Base-by-base conservation (phyloP, 305 asterid species). In the Withania somnifera region DNA sequence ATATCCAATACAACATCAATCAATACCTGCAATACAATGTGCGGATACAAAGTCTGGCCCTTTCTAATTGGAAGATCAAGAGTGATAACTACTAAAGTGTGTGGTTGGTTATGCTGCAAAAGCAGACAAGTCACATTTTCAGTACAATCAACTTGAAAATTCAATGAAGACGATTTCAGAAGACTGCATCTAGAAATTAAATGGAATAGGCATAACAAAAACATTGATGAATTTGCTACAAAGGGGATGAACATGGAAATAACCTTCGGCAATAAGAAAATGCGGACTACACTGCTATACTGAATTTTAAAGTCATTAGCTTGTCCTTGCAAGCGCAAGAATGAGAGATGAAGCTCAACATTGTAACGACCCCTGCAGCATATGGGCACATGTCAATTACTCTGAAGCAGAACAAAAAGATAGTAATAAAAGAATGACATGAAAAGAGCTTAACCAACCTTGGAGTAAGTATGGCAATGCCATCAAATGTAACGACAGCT, bases 21-120 rank as follows among this genome's bases (percentile, higher is more conserved):
- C 60, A 56, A 54, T 89, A 96, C 99, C 99, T 97, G 99, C 92
- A 95, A 85, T 78, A 97, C 98, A 61, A 97, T 97, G 89, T 97
- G 98, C 15, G 98, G 99, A 86, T 95, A 97, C 86, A 97, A 82
- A 40, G 98, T 95, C 89, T 97, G 99, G 58, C 99, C 98, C 90
- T 97, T 97, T 88, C 98, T 89, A 84, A 97, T 97, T 24, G 99
- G 99, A 26, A 98, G 99, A 83, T 97, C 99, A 85, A 97, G 98
- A 63, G 98, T 93, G 81, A 97, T 92, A 66, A 97, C 89, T 56
- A 95, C 98, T 82, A 95, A 93, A 53, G 99, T 97, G 85, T 93
- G 98, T 3, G 97, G 99, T 83, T 93, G 98, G 82, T 92, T 93
- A 84, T 90, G 90, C 99, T 97, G 97, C 92, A 90, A 56, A 84